Base-by-base conservation (phyloP, 805 yeast genomes). In the Sugiyamaella floridensis region DNA sequence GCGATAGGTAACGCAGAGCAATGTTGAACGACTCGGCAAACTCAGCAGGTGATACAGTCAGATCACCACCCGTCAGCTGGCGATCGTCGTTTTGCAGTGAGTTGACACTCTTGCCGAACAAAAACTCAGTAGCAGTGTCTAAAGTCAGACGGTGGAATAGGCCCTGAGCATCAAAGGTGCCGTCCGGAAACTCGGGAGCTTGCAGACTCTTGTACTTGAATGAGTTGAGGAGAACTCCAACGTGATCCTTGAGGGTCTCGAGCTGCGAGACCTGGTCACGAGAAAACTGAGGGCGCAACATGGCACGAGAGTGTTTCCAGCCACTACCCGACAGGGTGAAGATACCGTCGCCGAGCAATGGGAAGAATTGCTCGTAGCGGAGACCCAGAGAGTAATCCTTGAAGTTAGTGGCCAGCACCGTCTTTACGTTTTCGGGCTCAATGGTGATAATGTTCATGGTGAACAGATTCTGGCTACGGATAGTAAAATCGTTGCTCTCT, bases 221-320 rank as follows among this genome's bases (percentile, higher is more conserved):
- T 6, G 48, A 40, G 16, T n/a, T 40, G 9, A 63, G 28, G 42
- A 68, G 48, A 8, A 29, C 54, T 22, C 56, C 55, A 16, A 61
- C 60, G 55, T 69, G 72, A 15, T 41, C 52, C 22, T 59, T 57
- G 22, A 68, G 49, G 45, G 54, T 49, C 10, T 52, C 58, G 1
- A 67, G 53, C 28, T 64, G 64, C 19, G 63, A 58, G 28, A 67
- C 60, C 58, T 66, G 69, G 41, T 61, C 64, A 4, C 65, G 57
- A 43, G 60, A 51, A 55, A 68, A 68, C 53, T 67, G 69, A 2
- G 72, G 72, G 37, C 70, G 60, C 42, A 68, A 60, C 63, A 68
- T 55, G 11, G 68, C 62, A 10, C 72, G 60, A 16, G 71, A 65
- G 52, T 68, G 71, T 44, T 63, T 60, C 72, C 72, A 68, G 22